Evolutionary conservation across 1,284 basidiomycete species (phyloP).

Genomic region (Pterulicium gracile): DNA sequence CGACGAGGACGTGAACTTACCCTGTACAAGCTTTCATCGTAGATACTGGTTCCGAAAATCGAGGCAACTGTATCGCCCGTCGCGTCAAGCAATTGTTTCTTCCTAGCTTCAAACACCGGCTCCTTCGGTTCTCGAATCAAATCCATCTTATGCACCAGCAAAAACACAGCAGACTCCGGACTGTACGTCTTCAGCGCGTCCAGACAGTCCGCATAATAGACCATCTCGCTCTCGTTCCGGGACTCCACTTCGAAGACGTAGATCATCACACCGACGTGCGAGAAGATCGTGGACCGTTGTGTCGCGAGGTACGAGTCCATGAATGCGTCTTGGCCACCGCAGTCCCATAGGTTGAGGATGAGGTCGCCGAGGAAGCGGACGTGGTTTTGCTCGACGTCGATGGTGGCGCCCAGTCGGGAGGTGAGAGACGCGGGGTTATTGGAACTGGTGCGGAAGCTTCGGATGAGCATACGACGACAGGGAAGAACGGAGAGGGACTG

Average conservation of each 20-base stretch:
- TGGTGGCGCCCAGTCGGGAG: slow-evolving; percentile 86
- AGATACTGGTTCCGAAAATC: slow-evolving; percentile 93
- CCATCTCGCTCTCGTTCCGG: slow-evolving; percentile 64
- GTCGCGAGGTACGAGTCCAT: slow-evolving; percentile 93
- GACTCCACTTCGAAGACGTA: slow-evolving; percentile 95
- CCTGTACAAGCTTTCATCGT: slow-evolving; percentile 96
- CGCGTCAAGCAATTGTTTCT: slow-evolving; percentile 54
- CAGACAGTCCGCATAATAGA: slow-evolving; percentile 83
- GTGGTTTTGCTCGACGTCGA: slow-evolving; percentile 96
- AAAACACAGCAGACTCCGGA: slow-evolving; percentile 79
- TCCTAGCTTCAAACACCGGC: slow-evolving; percentile 56
- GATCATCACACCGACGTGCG: slow-evolving; percentile 92
- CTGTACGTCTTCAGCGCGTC: slow-evolving; percentile 68
- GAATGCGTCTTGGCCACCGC: slow-evolving; percentile 95
- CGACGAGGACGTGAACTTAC: slow-evolving; percentile 28
- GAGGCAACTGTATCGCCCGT: slow-evolving; percentile 47
- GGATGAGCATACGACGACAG: slow-evolving; percentile 8
- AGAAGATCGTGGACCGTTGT: slow-evolving; percentile 88
- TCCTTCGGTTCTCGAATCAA: slow-evolving; percentile 54
- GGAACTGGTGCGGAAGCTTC: slow-evolving; percentile 42
- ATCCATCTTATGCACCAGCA: slow-evolving; percentile 97
- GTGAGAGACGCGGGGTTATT: slow-evolving; percentile 92
- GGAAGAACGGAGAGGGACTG: slow-evolving; percentile 22
- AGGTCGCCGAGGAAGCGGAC: slow-evolving; percentile 94
- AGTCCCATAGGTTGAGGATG: slow-evolving; percentile 95